Base-by-base conservation (phyloP, 2,329 filamentous ascomycete genomes). In the Colletotrichum higginsianum region DNA sequence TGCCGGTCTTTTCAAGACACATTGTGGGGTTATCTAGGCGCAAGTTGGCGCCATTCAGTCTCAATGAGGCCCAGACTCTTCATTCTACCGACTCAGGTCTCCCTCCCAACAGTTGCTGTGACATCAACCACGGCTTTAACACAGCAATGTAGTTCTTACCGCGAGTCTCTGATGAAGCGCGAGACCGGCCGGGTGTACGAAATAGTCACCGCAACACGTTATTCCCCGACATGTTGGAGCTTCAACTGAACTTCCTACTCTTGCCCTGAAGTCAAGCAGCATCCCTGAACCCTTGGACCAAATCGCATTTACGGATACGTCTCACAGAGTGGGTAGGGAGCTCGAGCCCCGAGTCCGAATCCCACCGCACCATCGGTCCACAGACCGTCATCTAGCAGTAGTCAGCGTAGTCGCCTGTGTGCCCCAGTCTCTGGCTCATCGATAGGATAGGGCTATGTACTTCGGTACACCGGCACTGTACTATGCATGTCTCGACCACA, bases 191-290 rank as follows among this genome's bases (percentile, higher is more conserved):
- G 58, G 52, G 55, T 16, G 44, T 50, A 47, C 50, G 26, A 46
- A 23, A 44, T 42, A 49, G 38, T 42, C 63, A 35, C 44, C 53
- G 47, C 18, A 35, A 60, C 40, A 13, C 16, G 53, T 50, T 26
- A 72, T 30, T 60, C 53, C 68, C 52, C 60, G 47, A 72, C 69
- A 60, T 44, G 58, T 64, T 69, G 65, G 65, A 69, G 53, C 69
- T 69, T 69, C 69, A 61, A 72, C 69, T 68, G 69, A 72, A 69
- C 65, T 69, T 68, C 62, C 60, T 42, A 57, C 40, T 61, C 42
- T 60, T 49, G 53, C 58, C 60, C 47, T 64, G 53, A 64, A 58
- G 57, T 64, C 26, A 53, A 56, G 42, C 44, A 60, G 44, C 47
- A 69, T 62, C 69, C 69, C 66, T 72, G 65, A 55, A 61, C 60